Conservation (phyloP, 495 filamentous ascomycete species). For the Neurospora sp. region DNA sequence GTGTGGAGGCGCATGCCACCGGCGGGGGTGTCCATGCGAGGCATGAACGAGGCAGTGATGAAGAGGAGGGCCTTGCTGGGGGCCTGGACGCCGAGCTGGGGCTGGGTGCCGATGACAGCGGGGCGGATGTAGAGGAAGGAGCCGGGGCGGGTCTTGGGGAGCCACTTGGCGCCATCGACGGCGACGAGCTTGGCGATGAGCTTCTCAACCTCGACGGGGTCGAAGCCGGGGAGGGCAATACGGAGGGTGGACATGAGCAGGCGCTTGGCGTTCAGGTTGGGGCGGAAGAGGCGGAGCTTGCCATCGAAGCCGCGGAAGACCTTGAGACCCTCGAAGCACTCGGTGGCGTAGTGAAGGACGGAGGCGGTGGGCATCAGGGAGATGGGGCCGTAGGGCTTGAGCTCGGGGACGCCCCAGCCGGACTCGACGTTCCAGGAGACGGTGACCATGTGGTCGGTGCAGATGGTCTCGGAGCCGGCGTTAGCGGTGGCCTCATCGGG, state of each 20-base stretch:
- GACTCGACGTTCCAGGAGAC: slow-evolving; percentile 52
- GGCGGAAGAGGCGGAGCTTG: slow-evolving; percentile 76
- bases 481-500: slow-evolving; percentile 46
- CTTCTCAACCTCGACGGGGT: slow-evolving; percentile 59
- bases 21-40: slow-evolving; percentile 42
- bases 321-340: slow-evolving; percentile 90
- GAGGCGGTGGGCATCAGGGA: slow-evolving; percentile 75
- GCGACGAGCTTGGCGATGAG: slow-evolving; percentile 63
- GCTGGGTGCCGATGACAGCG: slow-evolving; percentile 72
- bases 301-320: slow-evolving; percentile 76
- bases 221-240: slow-evolving; percentile 69
- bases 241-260: slow-evolving; percentile 63
- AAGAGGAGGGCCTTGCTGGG: slow-evolving; percentile 78
- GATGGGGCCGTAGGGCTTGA: slow-evolving; percentile 73
- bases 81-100: slow-evolving; percentile 69
- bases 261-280: slow-evolving; percentile 63
- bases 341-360: slow-evolving; percentile 83
- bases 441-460: slow-evolving; percentile 88
- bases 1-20: slow-evolving; percentile 70
- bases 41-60: slow-evolving; percentile 69
- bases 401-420: slow-evolving; percentile 71
- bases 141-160: slow-evolving; percentile 56
- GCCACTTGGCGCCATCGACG: slow-evolving; percentile 66
- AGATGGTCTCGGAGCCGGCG: slow-evolving; percentile 43
- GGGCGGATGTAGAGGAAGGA: slow-evolving; percentile 70